phyloP scores from a whole-genome alignment of 148 eudicot genomes.

The Rhododendron williamsianum region DNA sequence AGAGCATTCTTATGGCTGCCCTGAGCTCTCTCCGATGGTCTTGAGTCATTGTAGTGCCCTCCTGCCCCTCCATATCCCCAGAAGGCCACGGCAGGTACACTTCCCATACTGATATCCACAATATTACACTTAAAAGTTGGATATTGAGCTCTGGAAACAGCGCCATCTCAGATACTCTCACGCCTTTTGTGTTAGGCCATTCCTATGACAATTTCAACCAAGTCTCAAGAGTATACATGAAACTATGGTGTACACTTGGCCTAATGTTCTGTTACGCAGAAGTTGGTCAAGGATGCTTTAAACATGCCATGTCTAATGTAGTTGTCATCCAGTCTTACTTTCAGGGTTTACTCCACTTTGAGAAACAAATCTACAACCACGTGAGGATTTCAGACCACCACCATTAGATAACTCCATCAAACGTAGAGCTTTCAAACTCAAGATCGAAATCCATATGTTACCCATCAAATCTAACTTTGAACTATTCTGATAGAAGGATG shows the following conservation, averaged over 20 bases:
- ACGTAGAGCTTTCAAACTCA: not conserved
- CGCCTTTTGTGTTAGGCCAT: not conserved
- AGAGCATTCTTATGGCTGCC: not conserved
- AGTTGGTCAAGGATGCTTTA: not conserved
- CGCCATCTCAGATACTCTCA: too few species aligned
- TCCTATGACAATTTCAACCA: not conserved
- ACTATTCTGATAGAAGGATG: not conserved
- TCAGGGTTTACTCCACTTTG: not conserved
- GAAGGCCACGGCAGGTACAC: not conserved
- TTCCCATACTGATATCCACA: not conserved
- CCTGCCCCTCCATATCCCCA: not conserved
- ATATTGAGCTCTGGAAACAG: not conserved
- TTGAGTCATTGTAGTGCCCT: not conserved
- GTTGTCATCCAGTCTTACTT: not conserved
- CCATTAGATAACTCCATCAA: not conserved
- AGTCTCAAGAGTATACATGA: not conserved
- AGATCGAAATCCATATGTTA: not conserved
- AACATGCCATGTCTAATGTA: not conserved
- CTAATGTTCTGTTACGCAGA: not conserved
- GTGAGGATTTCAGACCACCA: not conserved
- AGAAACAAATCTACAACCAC: not conserved
- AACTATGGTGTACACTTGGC: not conserved
- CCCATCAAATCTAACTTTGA: not conserved
- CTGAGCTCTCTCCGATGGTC: not conserved
- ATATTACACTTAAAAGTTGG: not conserved